phyloP scores from a whole-genome alignment of 139 green algal species.

The Haematococcus lacustris region DNA sequence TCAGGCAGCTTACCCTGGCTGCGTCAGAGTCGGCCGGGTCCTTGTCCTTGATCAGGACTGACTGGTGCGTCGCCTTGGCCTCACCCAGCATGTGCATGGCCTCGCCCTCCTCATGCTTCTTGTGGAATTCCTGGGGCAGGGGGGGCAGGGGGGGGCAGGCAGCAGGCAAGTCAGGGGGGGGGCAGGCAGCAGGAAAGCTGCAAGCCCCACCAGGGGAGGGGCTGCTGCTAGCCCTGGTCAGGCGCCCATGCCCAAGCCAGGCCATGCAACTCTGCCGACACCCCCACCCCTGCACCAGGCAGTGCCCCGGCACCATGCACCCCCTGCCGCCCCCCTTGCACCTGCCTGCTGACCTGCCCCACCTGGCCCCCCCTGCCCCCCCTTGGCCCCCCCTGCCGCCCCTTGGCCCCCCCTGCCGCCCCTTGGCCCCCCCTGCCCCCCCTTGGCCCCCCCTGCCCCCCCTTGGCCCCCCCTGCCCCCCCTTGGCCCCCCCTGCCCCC shows the following conservation, averaged over 20 bases:
- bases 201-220: background rate
- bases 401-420: background rate
- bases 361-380: background rate
- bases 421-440: background rate
- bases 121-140: slow-evolving; percentile 28
- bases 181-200: background rate
- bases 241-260: background rate
- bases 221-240: background rate
- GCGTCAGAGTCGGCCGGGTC: background rate
- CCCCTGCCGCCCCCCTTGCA: too few species aligned
- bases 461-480: background rate
- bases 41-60: slow-evolving; percentile 14
- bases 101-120: slow-evolving; percentile 32
- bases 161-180: background rate
- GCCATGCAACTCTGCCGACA: background rate
- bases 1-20: background rate
- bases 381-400: background rate
- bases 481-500: background rate
- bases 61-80: background rate
- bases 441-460: background rate
- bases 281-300: background rate
- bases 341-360: background rate
- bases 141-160: background rate
- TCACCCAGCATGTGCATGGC: background rate
- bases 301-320: background rate